Evolutionary conservation across 306 rosid genomes (phyloP).

Genomic region (Hippophae rhamnoides): DNA sequence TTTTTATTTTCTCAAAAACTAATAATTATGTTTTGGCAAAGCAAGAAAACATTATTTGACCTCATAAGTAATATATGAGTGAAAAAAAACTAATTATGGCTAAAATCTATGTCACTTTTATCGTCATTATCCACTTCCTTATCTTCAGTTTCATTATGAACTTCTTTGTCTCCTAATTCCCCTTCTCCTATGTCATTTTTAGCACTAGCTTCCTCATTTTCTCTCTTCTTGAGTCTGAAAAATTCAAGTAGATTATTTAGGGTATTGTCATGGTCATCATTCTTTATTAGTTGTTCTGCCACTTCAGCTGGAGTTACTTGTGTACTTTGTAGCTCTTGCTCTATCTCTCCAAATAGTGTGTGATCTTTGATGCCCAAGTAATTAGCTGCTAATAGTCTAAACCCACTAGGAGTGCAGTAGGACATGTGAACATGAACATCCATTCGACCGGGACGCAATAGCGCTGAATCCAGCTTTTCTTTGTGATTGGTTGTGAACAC

Average conservation of each 20-base stretch:
- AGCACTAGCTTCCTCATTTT: slow-evolving; percentile 19
- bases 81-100: too few species aligned
- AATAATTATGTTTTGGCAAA: too few species aligned
- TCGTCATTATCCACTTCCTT: background rate
- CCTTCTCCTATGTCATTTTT: slow-evolving; percentile 5
- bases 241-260: slow-evolving; percentile 22
- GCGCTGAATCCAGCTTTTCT: slow-evolving; percentile 34
- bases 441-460: slow-evolving; percentile 43
- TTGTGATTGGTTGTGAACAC: slow-evolving; percentile 44
- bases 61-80: too few species aligned
- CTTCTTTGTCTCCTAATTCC: background rate
- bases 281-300: slow-evolving; percentile 28
- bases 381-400: slow-evolving; percentile 21
- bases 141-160: background rate
- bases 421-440: slow-evolving; percentile 48
- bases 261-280: slow-evolving; percentile 7
- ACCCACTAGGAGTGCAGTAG: slow-evolving; percentile 37
- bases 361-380: slow-evolving; percentile 35
- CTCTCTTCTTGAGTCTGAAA: slow-evolving; percentile 13
- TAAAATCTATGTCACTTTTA: background rate
- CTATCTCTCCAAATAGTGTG: slow-evolving; percentile 16
- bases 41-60: too few species aligned
- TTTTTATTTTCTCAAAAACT: too few species aligned
- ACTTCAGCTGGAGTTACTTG: slow-evolving; percentile 36
- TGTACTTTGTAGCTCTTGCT: slow-evolving; percentile 6